These are phyloP conservation scores for Neurospora intermedia DNA, from an alignment of 495 filamentous ascomycete species.

Conservation along the genomic window DNA sequence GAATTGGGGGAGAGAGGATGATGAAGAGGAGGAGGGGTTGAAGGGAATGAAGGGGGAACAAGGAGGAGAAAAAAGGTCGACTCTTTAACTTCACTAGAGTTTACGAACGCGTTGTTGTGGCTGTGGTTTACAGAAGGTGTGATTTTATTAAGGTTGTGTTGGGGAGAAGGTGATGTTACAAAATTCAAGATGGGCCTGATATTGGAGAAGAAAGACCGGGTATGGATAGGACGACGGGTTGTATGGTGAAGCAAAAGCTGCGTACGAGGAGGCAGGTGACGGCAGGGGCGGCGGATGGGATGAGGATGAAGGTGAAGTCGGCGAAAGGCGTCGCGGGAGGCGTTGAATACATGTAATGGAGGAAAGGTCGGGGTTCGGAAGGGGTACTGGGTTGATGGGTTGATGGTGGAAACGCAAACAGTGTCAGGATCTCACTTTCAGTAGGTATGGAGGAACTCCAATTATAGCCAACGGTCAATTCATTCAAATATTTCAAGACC, in stretches of 20 bases:
- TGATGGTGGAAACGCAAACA: too few relatives aligned
- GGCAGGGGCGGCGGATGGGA: conserved; percentile 27
- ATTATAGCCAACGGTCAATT: too few relatives aligned
- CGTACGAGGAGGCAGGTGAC: conserved; percentile 31
- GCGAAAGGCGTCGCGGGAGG: not conserved
- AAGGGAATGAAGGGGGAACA: not conserved
- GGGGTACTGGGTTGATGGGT: too few relatives aligned
- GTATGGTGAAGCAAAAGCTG: conserved; percentile 29
- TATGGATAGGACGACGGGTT: conserved; percentile 28
- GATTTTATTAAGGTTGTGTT: conserved; percentile 36
- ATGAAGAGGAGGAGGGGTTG: too few relatives aligned
- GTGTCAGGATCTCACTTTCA: too few relatives aligned
- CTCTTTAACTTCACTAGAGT: conserved; percentile 18
- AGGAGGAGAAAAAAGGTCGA: conserved; percentile 1
- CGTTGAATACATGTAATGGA: too few relatives aligned
- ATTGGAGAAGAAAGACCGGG: conserved; percentile 14
- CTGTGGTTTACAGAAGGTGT: conserved; percentile 27
- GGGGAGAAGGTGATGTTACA: conserved; percentile 18
- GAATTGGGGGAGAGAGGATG: not conserved
- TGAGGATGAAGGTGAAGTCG: conserved; percentile 23
- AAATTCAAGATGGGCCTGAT: not conserved
- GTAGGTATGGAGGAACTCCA: too few relatives aligned
- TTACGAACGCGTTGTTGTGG: conserved; percentile 25
- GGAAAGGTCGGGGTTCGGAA: too few relatives aligned
- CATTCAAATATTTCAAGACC: too few relatives aligned